Percentiles rank a stretch among this genome's conserved stretches.
Evolutionary conservation across 306 rosid genomes (phyloP).

Genomic region (Pueraria montana): DNA sequence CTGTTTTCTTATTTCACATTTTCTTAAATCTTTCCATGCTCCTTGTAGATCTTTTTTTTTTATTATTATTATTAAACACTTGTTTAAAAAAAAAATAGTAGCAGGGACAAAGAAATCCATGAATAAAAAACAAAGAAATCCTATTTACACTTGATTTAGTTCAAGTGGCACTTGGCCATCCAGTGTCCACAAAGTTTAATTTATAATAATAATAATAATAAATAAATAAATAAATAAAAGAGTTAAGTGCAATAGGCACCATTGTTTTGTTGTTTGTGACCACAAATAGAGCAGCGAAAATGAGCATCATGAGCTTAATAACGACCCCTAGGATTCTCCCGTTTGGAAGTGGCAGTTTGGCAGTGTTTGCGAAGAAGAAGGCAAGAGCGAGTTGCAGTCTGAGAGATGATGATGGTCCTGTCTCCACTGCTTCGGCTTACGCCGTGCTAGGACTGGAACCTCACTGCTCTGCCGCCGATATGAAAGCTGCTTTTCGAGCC

Average conservation of each 20-base stretch:
- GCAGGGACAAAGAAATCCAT: not conserved
- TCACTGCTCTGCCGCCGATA: conserved; percentile 65
- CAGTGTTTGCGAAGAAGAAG: conserved; percentile 40
- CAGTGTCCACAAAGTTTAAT: conserved; percentile 6
- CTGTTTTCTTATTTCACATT: too few species aligned
- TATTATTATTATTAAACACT: too few species aligned
- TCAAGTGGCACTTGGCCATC: conserved; percentile 38
- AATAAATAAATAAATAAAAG: not conserved
- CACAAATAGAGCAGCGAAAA: conserved; percentile 25
- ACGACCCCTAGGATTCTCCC: conserved; percentile 13
- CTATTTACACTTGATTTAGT: not conserved
- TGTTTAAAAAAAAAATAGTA: too few species aligned
- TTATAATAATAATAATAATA: too few species aligned
- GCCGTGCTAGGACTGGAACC: conserved; percentile 76
- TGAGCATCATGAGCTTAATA: conserved; percentile 57
- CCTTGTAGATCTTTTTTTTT: too few species aligned
- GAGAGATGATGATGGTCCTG: conserved; percentile 48
- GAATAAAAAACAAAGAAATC: not conserved
- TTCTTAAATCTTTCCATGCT: too few species aligned
- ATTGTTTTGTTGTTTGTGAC: conserved; percentile 22
- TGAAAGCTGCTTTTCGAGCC: conserved; percentile 91
- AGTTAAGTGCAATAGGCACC: not conserved
- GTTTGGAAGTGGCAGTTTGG: conserved; percentile 50
- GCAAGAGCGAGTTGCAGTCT: conserved; percentile 48
- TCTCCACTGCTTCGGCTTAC: conserved; percentile 66